phyloP scores from a whole-genome alignment of 306 rosid species.

The Cicer judaicum region DNA sequence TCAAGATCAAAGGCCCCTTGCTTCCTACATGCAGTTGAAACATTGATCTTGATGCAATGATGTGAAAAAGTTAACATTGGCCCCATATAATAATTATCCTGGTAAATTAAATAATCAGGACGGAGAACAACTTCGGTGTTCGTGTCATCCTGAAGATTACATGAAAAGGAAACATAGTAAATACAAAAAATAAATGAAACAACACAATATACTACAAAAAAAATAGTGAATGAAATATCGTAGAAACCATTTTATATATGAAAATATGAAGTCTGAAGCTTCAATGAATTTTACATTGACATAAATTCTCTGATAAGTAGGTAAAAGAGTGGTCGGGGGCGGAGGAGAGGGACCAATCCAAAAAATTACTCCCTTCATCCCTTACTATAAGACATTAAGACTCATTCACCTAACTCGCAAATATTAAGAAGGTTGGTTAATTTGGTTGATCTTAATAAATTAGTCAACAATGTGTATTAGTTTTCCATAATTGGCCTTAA shows the following conservation, averaged over 20 bases:
- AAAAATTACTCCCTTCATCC: neutral
- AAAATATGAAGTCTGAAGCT: slow-evolving; percentile 15
- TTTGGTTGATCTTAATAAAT: neutral
- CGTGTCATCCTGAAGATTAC: slow-evolving; percentile 67
- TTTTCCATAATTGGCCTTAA: neutral
- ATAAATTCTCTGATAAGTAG: slow-evolving; percentile 17
- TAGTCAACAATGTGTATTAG: neutral
- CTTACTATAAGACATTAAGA: neutral
- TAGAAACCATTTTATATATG: slow-evolving; percentile 22
- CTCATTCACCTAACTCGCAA: neutral
- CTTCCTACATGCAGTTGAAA: slow-evolving; percentile 51
- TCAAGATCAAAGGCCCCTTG: slow-evolving; percentile 62
- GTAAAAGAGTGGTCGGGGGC: slow-evolving; percentile 22
- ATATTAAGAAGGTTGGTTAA: neutral
- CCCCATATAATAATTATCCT: slow-evolving; percentile 66
- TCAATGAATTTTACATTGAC: neutral
- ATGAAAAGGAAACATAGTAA: slow-evolving; percentile 44
- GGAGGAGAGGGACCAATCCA: neutral
- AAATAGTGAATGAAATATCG: slow-evolving; percentile 1
- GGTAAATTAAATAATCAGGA: slow-evolving; percentile 82
- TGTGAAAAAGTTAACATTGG: slow-evolving; percentile 68
- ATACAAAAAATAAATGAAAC: slow-evolving; percentile 33
- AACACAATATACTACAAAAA: slow-evolving; percentile 3
- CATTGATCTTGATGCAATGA: slow-evolving; percentile 64
- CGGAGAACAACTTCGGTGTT: slow-evolving; percentile 66